phyloP scores from a whole-genome alignment of 208 protist genomes.

The Strigomonas culicis region DNA sequence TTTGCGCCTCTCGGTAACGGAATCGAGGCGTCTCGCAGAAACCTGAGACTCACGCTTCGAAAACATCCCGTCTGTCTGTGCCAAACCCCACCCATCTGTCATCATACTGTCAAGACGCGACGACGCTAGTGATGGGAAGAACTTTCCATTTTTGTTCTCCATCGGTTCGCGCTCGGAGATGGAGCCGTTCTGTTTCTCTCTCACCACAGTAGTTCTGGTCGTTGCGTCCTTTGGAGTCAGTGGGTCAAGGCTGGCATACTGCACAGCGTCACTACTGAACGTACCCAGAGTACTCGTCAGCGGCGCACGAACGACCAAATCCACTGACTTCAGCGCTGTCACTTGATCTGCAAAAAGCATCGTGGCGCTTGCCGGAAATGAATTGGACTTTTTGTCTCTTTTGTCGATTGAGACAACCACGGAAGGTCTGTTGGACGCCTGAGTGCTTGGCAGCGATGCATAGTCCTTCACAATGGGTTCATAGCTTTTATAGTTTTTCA shows the following conservation, averaged over 20 bases:
- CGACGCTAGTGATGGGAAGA: background rate
- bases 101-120: background rate
- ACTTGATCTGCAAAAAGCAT: background rate
- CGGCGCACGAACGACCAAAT: background rate
- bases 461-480: background rate
- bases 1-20: background rate
- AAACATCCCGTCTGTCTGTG: background rate
- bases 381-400: background rate
- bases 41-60: background rate
- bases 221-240: background rate
- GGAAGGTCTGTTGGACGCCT: background rate
- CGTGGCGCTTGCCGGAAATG: background rate
- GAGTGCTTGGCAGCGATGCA: background rate
- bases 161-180: background rate
- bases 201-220: background rate
- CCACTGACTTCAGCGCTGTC: background rate
- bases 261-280: background rate
- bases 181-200: background rate
- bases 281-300: background rate
- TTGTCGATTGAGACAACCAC: background rate
- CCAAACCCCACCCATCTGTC: background rate
- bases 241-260: background rate
- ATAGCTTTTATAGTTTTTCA: slow-evolving; percentile 1
- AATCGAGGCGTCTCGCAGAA: too few relatives aligned
- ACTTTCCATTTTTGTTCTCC: background rate